A percentile compares a stretch with the other conserved stretches of the same genome.
phyloP scores from a whole-genome alignment of 148 eudicot genomes.

The Selenicereus undatus region DNA sequence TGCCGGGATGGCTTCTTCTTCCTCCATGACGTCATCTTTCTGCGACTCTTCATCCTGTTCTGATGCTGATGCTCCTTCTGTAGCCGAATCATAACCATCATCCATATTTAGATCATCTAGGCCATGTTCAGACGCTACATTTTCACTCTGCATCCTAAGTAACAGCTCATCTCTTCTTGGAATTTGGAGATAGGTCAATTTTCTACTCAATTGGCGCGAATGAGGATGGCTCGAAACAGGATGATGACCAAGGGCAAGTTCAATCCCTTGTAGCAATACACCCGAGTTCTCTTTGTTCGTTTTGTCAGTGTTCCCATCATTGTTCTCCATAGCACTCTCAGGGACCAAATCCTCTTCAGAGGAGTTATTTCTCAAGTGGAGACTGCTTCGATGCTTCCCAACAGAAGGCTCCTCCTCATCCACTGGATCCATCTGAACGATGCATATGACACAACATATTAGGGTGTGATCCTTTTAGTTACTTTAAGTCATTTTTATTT shows the following conservation, averaged over 20 bases:
- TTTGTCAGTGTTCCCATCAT: slow-evolving; percentile 27
- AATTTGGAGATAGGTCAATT: slow-evolving; percentile 49
- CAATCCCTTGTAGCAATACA: slow-evolving; percentile 26
- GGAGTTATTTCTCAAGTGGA: slow-evolving; percentile 56
- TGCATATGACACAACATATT: slow-evolving; percentile 12
- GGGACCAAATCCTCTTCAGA: slow-evolving; percentile 57
- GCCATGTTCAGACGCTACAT: slow-evolving; percentile 18
- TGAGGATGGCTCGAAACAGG: slow-evolving; percentile 22
- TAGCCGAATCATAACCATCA: slow-evolving; percentile 33
- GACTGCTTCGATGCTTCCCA: slow-evolving; percentile 40
- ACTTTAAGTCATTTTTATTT: background rate
- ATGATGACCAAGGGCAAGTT: slow-evolving; percentile 13
- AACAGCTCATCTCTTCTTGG: slow-evolving; percentile 49
- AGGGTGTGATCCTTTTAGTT: background rate
- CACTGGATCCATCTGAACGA: slow-evolving; percentile 64
- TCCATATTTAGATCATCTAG: slow-evolving; percentile 10
- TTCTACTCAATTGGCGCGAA: slow-evolving; percentile 22
- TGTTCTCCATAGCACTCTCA: slow-evolving; percentile 33
- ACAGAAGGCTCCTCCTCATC: slow-evolving; percentile 57
- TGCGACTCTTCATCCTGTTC: slow-evolving; percentile 18
- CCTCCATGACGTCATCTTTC: slow-evolving; percentile 27
- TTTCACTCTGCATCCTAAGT: slow-evolving; percentile 36
- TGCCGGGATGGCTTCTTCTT: slow-evolving; percentile 42
- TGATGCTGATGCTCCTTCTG: slow-evolving; percentile 32
- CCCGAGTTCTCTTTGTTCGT: slow-evolving; percentile 14